Evolutionary conservation across 2,329 filamentous ascomycete species (phyloP).

Genomic region (Parastagonospora avenae): DNA sequence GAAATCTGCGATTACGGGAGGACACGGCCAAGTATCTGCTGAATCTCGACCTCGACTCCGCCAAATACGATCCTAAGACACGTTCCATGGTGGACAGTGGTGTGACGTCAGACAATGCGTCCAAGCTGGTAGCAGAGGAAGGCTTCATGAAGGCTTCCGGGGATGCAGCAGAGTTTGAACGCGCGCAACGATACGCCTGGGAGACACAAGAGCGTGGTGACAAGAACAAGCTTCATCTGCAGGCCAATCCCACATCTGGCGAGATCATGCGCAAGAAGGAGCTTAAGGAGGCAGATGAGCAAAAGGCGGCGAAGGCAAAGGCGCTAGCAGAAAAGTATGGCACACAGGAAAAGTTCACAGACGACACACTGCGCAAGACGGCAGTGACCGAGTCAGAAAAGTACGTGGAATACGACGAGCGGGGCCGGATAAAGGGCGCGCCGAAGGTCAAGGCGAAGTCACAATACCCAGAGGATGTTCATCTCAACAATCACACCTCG

Average conservation of each 20-base stretch:
- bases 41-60: constrained; percentile 93
- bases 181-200: constrained; percentile 89
- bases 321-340: constrained; percentile 84
- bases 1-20: constrained; percentile 89
- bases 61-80: constrained; percentile 97
- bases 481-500: constrained; percentile 87
- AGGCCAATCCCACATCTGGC: constrained; percentile 94
- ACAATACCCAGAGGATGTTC: constrained; percentile 88
- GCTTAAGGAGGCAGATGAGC: constrained; percentile 71
- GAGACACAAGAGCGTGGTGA: constrained; percentile 85
- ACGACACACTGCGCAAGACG: constrained; percentile 67
- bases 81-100: constrained; percentile 86
- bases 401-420: constrained; percentile 94
- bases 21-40: constrained; percentile 97
- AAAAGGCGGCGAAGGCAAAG: constrained; percentile 70
- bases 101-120: constrained; percentile 77
- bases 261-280: constrained; percentile 84
- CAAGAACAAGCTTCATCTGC: constrained; percentile 82
- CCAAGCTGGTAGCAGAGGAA: constrained; percentile 86
- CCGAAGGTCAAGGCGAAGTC: constrained; percentile 78
- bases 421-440: constrained; percentile 86
- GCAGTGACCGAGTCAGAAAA: constrained; percentile 79
- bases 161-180: constrained; percentile 91
- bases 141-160: constrained; percentile 88
- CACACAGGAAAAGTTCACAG: constrained; percentile 64